Evolutionary conservation across 176 grass and related monocot genomes (phyloP).

Genomic region (Bothriochloa decipiens): DNA sequence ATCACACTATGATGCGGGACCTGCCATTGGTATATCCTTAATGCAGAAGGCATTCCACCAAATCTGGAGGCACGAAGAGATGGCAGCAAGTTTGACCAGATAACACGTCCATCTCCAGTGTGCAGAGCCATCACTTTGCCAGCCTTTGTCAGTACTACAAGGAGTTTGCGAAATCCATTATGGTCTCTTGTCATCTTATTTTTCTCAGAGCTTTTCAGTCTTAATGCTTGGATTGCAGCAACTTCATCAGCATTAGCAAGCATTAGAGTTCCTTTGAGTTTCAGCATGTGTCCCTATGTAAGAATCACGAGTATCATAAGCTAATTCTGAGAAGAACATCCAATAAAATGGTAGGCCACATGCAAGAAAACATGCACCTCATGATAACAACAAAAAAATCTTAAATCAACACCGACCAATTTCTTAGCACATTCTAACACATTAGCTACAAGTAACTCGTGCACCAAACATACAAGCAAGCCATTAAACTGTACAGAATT

Average conservation of each 20-base stretch:
- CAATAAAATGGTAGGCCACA: slow-evolving; percentile 21
- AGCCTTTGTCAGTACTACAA: slow-evolving; percentile 85
- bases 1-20: slow-evolving; percentile 78
- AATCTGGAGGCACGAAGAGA: slow-evolving; percentile 59
- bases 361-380: background rate
- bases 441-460: slow-evolving; percentile 4
- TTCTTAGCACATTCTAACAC: slow-evolving; percentile 8
- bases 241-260: slow-evolving; percentile 84
- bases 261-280: slow-evolving; percentile 98
- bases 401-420: background rate
- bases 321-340: slow-evolving; percentile 27
- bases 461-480: slow-evolving; percentile 4
- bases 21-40: slow-evolving; percentile 87
- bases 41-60: slow-evolving; percentile 55
- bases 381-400: slow-evolving; percentile 7
- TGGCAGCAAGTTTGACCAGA: slow-evolving; percentile 81
- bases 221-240: slow-evolving; percentile 84
- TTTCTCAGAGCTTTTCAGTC: slow-evolving; percentile 88
- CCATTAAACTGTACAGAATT: slow-evolving; percentile 17
- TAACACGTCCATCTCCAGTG: slow-evolving; percentile 92
- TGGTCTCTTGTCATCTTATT: slow-evolving; percentile 98
- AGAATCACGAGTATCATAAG: slow-evolving; percentile 34
- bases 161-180: slow-evolving; percentile 91
- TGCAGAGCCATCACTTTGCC: slow-evolving; percentile 92
- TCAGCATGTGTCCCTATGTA: slow-evolving; percentile 81